Percentiles rank a stretch among this genome's conserved stretches.
phyloP scores from a whole-genome alignment of 257 asterid species.

The Nicotiana paniculata region DNA sequence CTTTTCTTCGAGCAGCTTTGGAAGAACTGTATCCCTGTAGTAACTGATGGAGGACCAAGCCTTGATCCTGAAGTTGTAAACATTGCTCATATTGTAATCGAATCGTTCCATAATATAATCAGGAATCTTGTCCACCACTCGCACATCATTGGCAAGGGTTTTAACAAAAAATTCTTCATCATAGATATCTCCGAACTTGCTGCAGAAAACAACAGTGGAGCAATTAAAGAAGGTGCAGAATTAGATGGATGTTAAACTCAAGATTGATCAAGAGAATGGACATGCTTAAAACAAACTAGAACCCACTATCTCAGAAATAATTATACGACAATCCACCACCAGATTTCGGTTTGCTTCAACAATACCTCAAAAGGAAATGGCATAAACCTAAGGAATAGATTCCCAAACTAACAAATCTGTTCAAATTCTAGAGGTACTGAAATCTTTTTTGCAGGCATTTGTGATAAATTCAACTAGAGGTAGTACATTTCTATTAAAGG shows the following conservation, averaged over 20 bases:
- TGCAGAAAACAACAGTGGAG: constrained; percentile 37
- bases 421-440: background rate
- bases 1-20: constrained; percentile 93
- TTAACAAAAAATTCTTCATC: constrained; percentile 80
- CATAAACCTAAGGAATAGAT: background rate
- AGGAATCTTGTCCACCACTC: constrained; percentile 61
- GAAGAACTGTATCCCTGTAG: constrained; percentile 78
- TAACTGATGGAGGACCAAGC: constrained; percentile 86
- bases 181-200: constrained; percentile 88
- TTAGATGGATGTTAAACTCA: background rate
- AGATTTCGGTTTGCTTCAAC: background rate
- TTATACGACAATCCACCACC: background rate
- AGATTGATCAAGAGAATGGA: background rate
- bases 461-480: background rate
- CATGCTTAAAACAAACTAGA: background rate
- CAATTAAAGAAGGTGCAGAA: constrained; percentile 11
- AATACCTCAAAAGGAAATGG: background rate
- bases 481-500: background rate
- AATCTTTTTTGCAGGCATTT: background rate
- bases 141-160: constrained; percentile 74
- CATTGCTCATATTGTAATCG: constrained; percentile 79
- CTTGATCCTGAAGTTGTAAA: constrained; percentile 85
- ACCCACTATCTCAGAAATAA: background rate
- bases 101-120: constrained; percentile 83
- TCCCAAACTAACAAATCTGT: background rate